Conservation (phyloP, 371 early-diverging fungal species). For the Amoeboaphelidium occidentale region DNA sequence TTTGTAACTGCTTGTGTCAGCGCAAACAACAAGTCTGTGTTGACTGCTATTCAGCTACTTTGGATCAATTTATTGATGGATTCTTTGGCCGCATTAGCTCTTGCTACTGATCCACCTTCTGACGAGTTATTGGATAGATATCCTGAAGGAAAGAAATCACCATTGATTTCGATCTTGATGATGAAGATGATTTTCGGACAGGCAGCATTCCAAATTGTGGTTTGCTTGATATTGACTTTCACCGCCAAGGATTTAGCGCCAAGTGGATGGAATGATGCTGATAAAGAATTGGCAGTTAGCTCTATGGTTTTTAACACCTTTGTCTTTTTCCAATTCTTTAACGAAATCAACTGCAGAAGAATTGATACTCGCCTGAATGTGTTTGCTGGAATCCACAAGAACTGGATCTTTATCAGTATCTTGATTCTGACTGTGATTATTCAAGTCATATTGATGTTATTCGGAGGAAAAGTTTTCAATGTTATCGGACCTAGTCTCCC, state of each 20-base stretch:
- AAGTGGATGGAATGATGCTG: no score
- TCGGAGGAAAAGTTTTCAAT: conserved; percentile 2
- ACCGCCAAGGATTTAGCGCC: no score
- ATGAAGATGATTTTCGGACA: conserved; percentile 73
- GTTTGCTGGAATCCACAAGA: conserved; percentile 23
- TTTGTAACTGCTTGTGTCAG: conserved; percentile 6
- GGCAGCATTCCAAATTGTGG: conserved; percentile 44
- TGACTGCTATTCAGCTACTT: conserved; percentile 59
- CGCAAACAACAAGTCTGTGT: conserved; percentile 19
- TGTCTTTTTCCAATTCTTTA: conserved; percentile 86
- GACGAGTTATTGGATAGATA: conserved; percentile 41
- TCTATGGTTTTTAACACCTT: conserved; percentile 85
- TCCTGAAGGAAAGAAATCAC: conserved; percentile 47
- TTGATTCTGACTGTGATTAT: conserved; percentile 23
- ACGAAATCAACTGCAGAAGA: conserved; percentile 38
- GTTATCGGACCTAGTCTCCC: conserved; percentile 30
- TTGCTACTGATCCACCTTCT: conserved; percentile 62
- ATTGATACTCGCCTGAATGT: conserved; percentile 34
- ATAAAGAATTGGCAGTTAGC: no score
- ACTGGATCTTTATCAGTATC: conserved; percentile 30
- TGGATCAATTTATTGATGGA: conserved; percentile 72
- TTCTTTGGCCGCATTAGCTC: conserved; percentile 57
- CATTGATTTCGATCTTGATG: conserved; percentile 69
- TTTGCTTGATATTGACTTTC: no score
- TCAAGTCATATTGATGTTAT: conserved; percentile 31